Conservation (phyloP, 2,329 filamentous ascomycete species). For the Neodidymelliopsis sp. region DNA sequence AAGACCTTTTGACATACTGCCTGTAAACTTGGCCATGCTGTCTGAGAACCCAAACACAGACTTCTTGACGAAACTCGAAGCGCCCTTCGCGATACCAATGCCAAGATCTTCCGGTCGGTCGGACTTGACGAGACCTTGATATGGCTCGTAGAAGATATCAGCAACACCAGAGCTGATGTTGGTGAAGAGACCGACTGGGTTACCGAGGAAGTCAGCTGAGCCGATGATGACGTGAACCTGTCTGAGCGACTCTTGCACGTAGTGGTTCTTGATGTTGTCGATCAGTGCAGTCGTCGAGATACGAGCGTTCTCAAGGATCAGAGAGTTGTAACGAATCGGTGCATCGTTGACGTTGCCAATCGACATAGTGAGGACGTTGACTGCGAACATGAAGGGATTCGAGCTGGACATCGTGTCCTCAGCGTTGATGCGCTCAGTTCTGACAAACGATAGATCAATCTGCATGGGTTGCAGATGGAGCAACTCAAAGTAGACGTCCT, state of each 20-base stretch:
- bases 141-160: constrained; percentile 99
- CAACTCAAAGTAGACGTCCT: constrained; percentile 98
- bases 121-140: constrained; percentile 95
- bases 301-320: constrained; percentile 93
- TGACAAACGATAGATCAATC: constrained; percentile 94
- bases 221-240: constrained; percentile 98
- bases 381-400: constrained; percentile 97
- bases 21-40: constrained; percentile 97
- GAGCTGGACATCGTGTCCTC: constrained; percentile 88
- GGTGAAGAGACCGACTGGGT: constrained; percentile 97
- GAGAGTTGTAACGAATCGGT: constrained; percentile 88
- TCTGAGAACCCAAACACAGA: constrained; percentile 97
- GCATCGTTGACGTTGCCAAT: constrained; percentile 99
- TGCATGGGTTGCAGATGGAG: constrained; percentile 98
- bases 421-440: constrained; percentile 94
- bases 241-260: constrained; percentile 93
- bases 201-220: constrained; percentile 96
- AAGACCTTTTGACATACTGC: constrained; percentile 94
- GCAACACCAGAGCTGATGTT: constrained; percentile 96
- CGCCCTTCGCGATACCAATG: constrained; percentile 93
- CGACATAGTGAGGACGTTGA: constrained; percentile 99
- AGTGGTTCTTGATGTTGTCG: constrained; percentile 89
- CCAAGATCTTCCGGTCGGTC: constrained; percentile 95
- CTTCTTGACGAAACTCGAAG: constrained; percentile 97
- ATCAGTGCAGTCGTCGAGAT: constrained; percentile 85